Evolutionary conservation across 371 early-diverging fungal species (phyloP), one percentile per base, ranked within the genome.

Genomic region (Actinomucor elegans): DNA sequence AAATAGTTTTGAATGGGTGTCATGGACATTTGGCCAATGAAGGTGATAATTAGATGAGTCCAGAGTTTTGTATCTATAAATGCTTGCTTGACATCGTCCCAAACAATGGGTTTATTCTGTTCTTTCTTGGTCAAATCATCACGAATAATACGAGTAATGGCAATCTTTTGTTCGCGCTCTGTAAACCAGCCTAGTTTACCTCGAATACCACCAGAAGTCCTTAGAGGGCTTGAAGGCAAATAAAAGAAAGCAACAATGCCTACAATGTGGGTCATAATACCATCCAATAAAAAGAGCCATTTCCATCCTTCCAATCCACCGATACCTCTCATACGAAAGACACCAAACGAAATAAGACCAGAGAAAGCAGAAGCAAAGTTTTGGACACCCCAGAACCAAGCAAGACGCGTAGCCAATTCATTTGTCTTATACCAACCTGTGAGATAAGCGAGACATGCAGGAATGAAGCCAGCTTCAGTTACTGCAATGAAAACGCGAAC

Each of bases 401-500:
- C 70, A 3, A 86, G 61, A 12, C 51, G 36, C 11, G 81, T 68
- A 1, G 79, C 84, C 52, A 86, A 59, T 47, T 86, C 86, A 2
- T 55, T 60, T 0, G 75, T 69, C 52, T 80, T 86, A 71, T 86
- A 86, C 66, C 74, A 83, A 0, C 66, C 54, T 0, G 82, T 75
- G 18, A 86, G 63, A 47, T 86, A 84, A 24, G 71, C 65, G 12
- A 84, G 58, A 31, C 80, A 80, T 0, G 80, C 75, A 0, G 86
- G 86, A 48, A 86, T 83, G 28, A 79, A 81, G 0, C 86, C 86
- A n/a, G 77, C 85, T 56, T 70, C 67, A 24, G 66, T 71, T 7
- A 69, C 35, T 2, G 69, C 74, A 48, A 69, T 66, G 18, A 72
- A 42, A n/a, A 59, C 43, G 18, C 68, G 57, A n/a, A 67, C 51